phyloP scores from a whole-genome alignment of 2,329 filamentous ascomycete species.

The Penicillium griseofulvum region DNA sequence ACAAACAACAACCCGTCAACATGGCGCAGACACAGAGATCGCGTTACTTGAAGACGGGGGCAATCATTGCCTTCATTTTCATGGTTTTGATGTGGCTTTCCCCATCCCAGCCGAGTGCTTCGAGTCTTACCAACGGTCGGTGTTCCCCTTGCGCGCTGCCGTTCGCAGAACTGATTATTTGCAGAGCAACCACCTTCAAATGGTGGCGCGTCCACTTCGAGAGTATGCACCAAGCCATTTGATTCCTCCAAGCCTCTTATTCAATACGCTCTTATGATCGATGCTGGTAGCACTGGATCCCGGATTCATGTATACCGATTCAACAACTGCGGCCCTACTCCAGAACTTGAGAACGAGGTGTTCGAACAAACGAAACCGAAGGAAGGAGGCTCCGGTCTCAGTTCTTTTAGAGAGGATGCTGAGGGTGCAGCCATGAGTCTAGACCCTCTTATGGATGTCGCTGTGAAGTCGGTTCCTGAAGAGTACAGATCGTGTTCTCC shows the following conservation, averaged over 20 bases:
- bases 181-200: slow-evolving; percentile 26
- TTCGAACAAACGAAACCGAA: slow-evolving; percentile 92
- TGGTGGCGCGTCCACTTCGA: slow-evolving; percentile 55
- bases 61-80: slow-evolving; percentile 57
- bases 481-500: slow-evolving; percentile 89
- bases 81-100: slow-evolving; percentile 58
- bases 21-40: slow-evolving; percentile 64
- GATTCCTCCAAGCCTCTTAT: slow-evolving; percentile 89
- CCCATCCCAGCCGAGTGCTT: slow-evolving; percentile 33
- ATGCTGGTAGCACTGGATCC: slow-evolving; percentile 95
- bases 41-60: slow-evolving; percentile 61
- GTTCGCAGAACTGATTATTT: background rate
- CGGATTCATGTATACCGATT: slow-evolving; percentile 98
- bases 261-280: slow-evolving; percentile 98
- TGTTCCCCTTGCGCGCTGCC: background rate
- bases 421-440: slow-evolving; percentile 85
- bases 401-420: slow-evolving; percentile 81
- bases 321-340: slow-evolving; percentile 96
- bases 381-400: slow-evolving; percentile 74
- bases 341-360: slow-evolving; percentile 85
- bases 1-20: slow-evolving; percentile 40
- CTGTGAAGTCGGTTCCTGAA: slow-evolving; percentile 79
- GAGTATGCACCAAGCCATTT: slow-evolving; percentile 75
- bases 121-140: slow-evolving; percentile 26
- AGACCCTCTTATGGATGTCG: slow-evolving; percentile 81